These are phyloP conservation scores for Gentiana macrophylla DNA, from an alignment of 257 asterid species.

Conservation along the genomic window DNA sequence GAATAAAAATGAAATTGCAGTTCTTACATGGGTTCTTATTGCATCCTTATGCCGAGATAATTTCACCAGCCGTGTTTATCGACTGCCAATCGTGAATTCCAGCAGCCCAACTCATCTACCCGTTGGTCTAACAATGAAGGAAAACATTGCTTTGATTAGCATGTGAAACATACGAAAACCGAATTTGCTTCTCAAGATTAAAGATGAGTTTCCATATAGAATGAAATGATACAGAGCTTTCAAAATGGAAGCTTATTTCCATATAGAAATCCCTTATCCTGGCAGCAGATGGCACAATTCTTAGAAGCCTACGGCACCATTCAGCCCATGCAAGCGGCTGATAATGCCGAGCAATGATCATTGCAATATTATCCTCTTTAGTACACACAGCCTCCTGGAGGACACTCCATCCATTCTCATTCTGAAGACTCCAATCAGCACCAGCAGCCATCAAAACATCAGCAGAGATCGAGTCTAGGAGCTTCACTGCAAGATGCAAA, in stretches of 20 bases:
- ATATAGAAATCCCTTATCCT: conserved; percentile 94
- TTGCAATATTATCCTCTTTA: conserved; percentile 85
- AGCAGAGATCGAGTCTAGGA: conserved; percentile 66
- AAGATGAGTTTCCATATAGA: background rate
- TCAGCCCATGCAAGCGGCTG: conserved; percentile 99
- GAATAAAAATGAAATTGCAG: too few species aligned
- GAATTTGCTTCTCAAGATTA: too few species aligned
- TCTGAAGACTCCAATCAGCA: conserved; percentile 99
- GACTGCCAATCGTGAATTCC: too few species aligned
- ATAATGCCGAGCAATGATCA: conserved; percentile 92
- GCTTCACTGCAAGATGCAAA: conserved; percentile 80
- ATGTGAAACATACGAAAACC: too few species aligned
- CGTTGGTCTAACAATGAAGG: too few species aligned
- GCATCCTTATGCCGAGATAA: too few species aligned
- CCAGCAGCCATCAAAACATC: conserved; percentile 98
- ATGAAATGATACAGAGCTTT: conserved; percentile 95
- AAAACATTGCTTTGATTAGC: too few species aligned
- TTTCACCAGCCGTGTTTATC: too few species aligned
- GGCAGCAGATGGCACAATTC: conserved; percentile 77
- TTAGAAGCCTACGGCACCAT: conserved; percentile 99
- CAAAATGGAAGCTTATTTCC: conserved; percentile 97
- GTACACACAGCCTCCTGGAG: conserved; percentile 99
- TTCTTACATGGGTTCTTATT: too few species aligned
- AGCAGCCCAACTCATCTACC: too few species aligned
- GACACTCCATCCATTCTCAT: conserved; percentile 98